A percentile compares a stretch with the other conserved stretches of the same genome.
phyloP scores from a whole-genome alignment of 176 grass and related monocot species.

The Aegilops speltoides region DNA sequence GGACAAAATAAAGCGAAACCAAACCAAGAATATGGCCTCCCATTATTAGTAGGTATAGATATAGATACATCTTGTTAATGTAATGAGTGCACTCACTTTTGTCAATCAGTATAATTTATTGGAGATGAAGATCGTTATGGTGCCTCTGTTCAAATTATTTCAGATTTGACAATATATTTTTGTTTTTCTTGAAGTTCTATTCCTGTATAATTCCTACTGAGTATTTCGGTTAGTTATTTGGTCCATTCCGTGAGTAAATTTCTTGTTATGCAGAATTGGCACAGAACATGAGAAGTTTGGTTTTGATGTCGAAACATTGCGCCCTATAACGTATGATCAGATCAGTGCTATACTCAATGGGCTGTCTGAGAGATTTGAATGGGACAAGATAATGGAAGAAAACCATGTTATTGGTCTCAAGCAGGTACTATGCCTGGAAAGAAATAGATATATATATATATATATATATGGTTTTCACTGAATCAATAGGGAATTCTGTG shows the following conservation, averaged over 20 bases:
- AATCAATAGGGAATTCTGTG: not conserved
- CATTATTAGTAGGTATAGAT: too few relatives aligned
- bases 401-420: constrained; percentile 83
- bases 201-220: not conserved
- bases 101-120: not conserved
- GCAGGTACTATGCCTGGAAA: constrained; percentile 47
- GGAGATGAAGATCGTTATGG: not conserved
- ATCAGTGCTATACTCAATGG: constrained; percentile 83
- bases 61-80: not conserved
- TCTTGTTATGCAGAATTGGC: constrained; percentile 73
- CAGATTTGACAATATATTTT: not conserved
- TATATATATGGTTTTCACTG: not conserved
- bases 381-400: constrained; percentile 93
- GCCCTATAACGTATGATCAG: constrained; percentile 87
- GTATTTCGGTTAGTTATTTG: not conserved
- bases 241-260: not conserved
- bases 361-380: constrained; percentile 86
- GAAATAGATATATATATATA: not conserved
- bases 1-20: too few relatives aligned
- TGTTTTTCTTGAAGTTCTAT: not conserved
- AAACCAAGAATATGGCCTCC: too few relatives aligned
- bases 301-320: constrained; percentile 83
- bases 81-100: too few relatives aligned
- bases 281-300: constrained; percentile 99
- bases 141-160: not conserved